Evolutionary conservation across 2,329 filamentous ascomycete species (phyloP), one percentile per base, ranked within the genome.

Genomic region (Fusarium caatingaense): DNA sequence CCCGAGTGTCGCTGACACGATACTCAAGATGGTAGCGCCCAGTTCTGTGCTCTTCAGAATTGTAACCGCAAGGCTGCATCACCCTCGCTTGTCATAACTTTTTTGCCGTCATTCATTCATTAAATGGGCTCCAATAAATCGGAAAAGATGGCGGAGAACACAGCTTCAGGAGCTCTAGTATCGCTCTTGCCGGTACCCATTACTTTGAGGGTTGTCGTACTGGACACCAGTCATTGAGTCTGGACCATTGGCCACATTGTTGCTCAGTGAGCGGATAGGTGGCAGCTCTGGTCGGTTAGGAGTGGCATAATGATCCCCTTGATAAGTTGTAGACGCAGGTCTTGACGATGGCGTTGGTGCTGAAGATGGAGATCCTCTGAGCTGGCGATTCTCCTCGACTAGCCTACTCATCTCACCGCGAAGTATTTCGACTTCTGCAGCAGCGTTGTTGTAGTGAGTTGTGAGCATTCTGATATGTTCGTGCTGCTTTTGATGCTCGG

Each of bases 171-270:
- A 53, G 20, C 49, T 50, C 68, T 34, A 82, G 60, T 80, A 81
- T 55, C 80, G 74, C 45, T 80, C 83, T 59, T 74, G 76, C 44
- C 85, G 83, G 69, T 82, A 88, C 8, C 84, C 84, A 62, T 83
- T 85, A 10, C 79, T 68, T 23, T 83, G 80, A 4, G 84, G 80
- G 8, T 80, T 79, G 28, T 89, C 87, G 54, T 91, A 91, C 74
- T 90, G 88, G 8, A 91, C 87, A 3, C 89, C 89, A 3, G 87
- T 89, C 89, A 91, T 91, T 2, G 87, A 87, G 23, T 91, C 88
- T 2, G 88, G 85, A 0, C 78, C 79, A 30, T 78, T 81, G 8
- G 80, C 74, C 11, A 84, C 76, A 59, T 78, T 79, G 53, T 80
- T 80, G 71, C 82, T 84, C 18, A 89, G 77, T 18, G 85, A 83